Evolutionary conservation across 805 yeast species (phyloP), one percentile per base, ranked within the genome.

Genomic region (Nakazawaea anatomiae): DNA sequence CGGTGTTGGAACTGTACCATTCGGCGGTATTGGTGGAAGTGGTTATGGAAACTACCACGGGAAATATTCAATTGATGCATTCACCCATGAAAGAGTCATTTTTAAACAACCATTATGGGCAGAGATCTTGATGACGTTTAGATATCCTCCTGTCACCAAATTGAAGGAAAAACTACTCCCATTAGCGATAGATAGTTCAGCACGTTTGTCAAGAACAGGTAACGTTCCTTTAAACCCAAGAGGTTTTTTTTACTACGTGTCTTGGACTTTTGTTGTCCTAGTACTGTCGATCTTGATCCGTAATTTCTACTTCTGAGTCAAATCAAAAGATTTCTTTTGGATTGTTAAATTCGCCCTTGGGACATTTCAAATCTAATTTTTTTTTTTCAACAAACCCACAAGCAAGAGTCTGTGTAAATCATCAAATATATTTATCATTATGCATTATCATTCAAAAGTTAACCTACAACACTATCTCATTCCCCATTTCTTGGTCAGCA

Each of bases 11-110:
- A 74, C 75, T 46, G 79, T 88, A 3, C 97, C 97, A 29, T 92
- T 91, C 67, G 98, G 98, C 35, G 98, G 98, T 28, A 70, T 91
- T 51, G 97, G 97, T 11, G 63, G 63, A 12, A 88, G 96, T 0
- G 98, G 98, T 1, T 70, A 72, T 52, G 97, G 97, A 9, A 69
- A 76, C 35, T 90, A 89, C 67, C 97, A 90, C 62, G 96, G 97
- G 3, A 68, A 67, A 54, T 74, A 69, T 62, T 85, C 90, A 7
- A 75, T 82, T 55, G 79, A 82, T 43, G 73, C 86, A n/a, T 91
- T 91, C 61, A 77, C 89, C 1, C 96, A 88, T 64, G 79, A 79
- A 61, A 77, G 96, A 59, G 77, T 90, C 0, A 71, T 83, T 2
- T 62, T 87, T 56, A 76, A 73, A 45, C 88, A 85, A 63, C 83